A percentile compares a stretch with the other conserved stretches of the same genome.
Evolutionary conservation across 2,329 filamentous ascomycete genomes (phyloP).

Genomic region (Ophiostoma quercus): DNA sequence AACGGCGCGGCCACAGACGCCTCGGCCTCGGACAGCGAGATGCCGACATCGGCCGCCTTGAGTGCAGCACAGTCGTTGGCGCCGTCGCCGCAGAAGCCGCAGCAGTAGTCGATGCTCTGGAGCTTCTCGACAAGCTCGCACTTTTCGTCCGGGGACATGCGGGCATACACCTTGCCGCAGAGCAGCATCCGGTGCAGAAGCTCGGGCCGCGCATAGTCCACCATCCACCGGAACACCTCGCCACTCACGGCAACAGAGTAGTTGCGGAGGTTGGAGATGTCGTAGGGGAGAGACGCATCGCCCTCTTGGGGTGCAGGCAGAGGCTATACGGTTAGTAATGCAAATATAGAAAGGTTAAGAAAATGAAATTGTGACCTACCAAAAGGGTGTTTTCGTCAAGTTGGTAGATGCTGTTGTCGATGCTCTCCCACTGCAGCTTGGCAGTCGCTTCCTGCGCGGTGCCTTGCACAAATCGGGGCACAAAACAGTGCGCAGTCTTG

Average conservation of each 20-base stretch:
- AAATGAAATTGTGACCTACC: conserved; percentile 19
- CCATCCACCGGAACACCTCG: conserved; percentile 92
- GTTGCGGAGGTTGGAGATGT: conserved; percentile 73
- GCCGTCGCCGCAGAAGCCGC: conserved; percentile 93
- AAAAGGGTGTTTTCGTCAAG: conserved; percentile 74
- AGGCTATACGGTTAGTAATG: not conserved
- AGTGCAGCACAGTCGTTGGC: conserved; percentile 96
- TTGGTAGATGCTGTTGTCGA: conserved; percentile 75
- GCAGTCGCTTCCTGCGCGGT: conserved; percentile 67
- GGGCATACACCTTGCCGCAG: conserved; percentile 85
- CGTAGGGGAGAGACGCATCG: conserved; percentile 58
- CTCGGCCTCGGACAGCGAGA: conserved; percentile 94
- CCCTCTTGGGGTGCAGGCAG: not conserved
- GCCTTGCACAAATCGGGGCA: conserved; percentile 80
- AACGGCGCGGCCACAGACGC: conserved; percentile 98
- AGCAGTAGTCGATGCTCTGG: conserved; percentile 91
- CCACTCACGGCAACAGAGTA: conserved; percentile 87
- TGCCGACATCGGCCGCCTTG: conserved; percentile 95
- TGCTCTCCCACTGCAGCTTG: conserved; percentile 81
- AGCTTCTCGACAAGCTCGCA: conserved; percentile 96
- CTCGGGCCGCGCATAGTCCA: conserved; percentile 82
- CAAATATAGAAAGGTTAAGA: too few species aligned
- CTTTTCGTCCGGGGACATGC: conserved; percentile 99
- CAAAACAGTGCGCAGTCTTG: conserved; percentile 78
- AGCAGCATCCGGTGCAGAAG: conserved; percentile 82